Evolutionary conservation across 106 monocot genomes (phyloP).

Genomic region (Dioscorea alata): DNA sequence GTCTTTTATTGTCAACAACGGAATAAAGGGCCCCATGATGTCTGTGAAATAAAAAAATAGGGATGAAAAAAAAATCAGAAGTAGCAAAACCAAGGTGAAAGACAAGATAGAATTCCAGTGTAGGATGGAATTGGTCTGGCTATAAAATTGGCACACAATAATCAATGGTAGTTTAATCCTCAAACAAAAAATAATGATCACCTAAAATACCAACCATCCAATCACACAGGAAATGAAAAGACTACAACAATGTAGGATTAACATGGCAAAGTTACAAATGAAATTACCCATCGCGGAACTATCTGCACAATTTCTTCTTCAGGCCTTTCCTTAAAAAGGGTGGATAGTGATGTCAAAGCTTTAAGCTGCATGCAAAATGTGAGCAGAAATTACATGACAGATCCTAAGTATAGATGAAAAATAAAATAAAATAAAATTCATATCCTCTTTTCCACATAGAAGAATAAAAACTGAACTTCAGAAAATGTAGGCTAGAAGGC

Average conservation of each 20-base stretch:
- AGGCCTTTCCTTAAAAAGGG: constrained; percentile 63
- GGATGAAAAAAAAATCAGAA: not conserved
- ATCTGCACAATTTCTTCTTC: constrained; percentile 67
- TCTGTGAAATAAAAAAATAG: no score
- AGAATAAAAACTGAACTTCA: not conserved
- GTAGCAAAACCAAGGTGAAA: not conserved
- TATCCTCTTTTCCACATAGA: not conserved
- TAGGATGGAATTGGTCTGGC: not conserved
- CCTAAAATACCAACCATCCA: not conserved
- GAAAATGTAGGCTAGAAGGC: not conserved
- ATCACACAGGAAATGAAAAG: not conserved
- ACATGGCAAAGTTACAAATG: not conserved
- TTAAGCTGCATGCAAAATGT: no score
- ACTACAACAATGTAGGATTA: not conserved
- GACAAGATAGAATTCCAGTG: not conserved
- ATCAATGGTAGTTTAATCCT: no score
- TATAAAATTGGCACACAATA: not conserved
- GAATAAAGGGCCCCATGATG: no score
- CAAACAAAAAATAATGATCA: no score
- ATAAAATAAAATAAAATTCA: no score
- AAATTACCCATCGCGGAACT: constrained; percentile 85
- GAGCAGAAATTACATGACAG: no score
- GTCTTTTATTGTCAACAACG: no score
- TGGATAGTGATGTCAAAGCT: no score
- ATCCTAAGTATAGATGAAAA: no score